Evolutionary conservation across 768 basidiomycete species (phyloP).

Genomic region (Cyclocybe cylindracea): DNA sequence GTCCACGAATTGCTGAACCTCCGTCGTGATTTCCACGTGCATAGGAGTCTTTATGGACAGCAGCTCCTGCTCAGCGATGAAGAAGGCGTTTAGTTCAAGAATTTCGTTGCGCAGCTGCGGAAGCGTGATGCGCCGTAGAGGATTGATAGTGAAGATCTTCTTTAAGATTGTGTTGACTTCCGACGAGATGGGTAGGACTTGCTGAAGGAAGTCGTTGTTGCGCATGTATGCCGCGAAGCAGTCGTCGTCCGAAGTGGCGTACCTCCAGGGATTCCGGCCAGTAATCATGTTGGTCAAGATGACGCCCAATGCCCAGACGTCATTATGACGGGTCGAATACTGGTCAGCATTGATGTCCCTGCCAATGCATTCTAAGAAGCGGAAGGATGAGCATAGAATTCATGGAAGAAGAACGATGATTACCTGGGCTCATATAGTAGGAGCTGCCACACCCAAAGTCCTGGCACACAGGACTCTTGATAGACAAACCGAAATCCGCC

Average conservation of each 20-base stretch:
- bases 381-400: background rate
- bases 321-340: conserved; percentile 64
- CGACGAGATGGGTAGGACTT: conserved; percentile 72
- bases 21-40: background rate
- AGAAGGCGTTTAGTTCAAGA: conserved; percentile 59
- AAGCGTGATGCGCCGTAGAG: conserved; percentile 61
- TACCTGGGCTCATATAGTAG: conserved; percentile 74
- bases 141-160: conserved; percentile 70
- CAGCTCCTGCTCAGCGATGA: conserved; percentile 52
- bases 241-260: conserved; percentile 65
- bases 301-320: conserved; percentile 76
- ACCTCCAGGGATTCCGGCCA: conserved; percentile 77
- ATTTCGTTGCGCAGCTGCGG: conserved; percentile 60
- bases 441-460: conserved; percentile 62
- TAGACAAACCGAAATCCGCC: conserved; percentile 80
- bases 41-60: conserved; percentile 2
- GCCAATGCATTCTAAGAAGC: conserved; percentile 53
- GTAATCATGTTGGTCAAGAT: conserved; percentile 84
- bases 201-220: conserved; percentile 62
- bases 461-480: conserved; percentile 39
- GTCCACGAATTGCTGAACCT: background rate
- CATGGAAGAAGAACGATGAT: conserved; percentile 8
- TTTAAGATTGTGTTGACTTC: conserved; percentile 68
- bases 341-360: conserved; percentile 40
- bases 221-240: conserved; percentile 66